Evolutionary conservation across 1,139 yeast genomes (phyloP), one percentile per base, ranked within the genome.

Genomic region (Sugiyamaella pinicola): DNA sequence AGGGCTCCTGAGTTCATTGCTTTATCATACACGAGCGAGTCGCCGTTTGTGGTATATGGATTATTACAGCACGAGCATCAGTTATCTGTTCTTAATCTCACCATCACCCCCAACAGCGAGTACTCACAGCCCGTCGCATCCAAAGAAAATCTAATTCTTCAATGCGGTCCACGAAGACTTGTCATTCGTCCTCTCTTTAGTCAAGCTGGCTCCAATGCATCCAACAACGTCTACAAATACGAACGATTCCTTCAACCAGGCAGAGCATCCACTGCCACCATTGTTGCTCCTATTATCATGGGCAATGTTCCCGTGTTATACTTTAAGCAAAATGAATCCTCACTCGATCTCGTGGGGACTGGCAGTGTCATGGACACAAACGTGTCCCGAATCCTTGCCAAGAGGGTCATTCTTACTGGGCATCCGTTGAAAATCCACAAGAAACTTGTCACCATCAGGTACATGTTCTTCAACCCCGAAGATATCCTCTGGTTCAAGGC

Each of bases 361-460:
- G 99, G 99, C 40, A 82, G 96, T 0, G 87, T 89, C 74, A 77
- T 87, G 65, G 90, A 89, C 66, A 81, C 91, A 47, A 97, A 93
- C 70, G 89, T 86, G 64, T 79, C 86, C 17, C 81, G 99, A 70
- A 79, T 91, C 24, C 69, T 90, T 55, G 96, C 95, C 31, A 91
- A 93, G 78, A 81, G 98, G 66, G 84, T 86, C 3, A 84, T 93
- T 8, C 74, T 95, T 56, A 93, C 99, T 0, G 99, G 99, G 51
- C 91, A 89, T 62, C 96, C 98, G 38, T 85, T 90, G 71, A 93
- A 91, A 76, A 91, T 95, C 64, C 97, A 95, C 76, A 93, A 89
- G 74, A 82, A 80, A 58, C 87, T 91, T 41, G 91, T 93, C 55
- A 93, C 99, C 2, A 81, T 93, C 55, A 84, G 99, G 63, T 95